These are phyloP conservation scores for Coemansia sp. DNA, from an alignment of 192 early-diverging fungal genomes.

Conservation along the genomic window DNA sequence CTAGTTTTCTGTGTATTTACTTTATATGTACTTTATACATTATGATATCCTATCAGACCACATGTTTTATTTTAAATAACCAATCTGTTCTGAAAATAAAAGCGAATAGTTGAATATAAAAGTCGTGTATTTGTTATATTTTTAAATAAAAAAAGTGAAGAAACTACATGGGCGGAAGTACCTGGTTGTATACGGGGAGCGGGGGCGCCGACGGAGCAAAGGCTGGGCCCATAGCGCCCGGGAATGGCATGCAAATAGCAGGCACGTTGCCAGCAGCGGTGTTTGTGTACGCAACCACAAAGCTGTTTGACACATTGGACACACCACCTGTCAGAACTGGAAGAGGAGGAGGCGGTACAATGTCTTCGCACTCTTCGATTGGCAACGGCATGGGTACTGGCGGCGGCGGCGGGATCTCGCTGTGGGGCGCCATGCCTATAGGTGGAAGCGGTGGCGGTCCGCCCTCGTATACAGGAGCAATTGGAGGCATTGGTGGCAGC, in stretches of 20 bases:
- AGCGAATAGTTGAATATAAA: not conserved
- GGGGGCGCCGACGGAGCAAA: conserved; percentile 18
- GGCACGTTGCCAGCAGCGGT: conserved; percentile 44
- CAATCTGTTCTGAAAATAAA: too few relatives aligned
- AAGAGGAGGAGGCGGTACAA: conserved; percentile 7
- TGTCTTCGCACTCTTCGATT: conserved; percentile 25
- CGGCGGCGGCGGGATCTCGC: conserved; percentile 20
- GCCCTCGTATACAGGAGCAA: conserved; percentile 10
- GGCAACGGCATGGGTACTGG: conserved; percentile 13
- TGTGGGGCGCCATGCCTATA: conserved; percentile 15
- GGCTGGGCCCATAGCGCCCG: conserved; percentile 18
- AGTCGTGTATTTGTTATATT: not conserved
- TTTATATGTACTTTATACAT: not conserved
- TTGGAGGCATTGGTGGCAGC: conserved; percentile 11
- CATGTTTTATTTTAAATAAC: too few relatives aligned
- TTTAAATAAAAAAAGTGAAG: not conserved
- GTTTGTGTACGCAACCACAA: conserved; percentile 44
- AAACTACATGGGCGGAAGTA: conserved; percentile 22
- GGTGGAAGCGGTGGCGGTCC: conserved; percentile 9
- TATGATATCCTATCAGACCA: not conserved
- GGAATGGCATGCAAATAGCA: conserved; percentile 46
- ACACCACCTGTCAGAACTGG: conserved; percentile 11
- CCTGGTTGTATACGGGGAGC: conserved; percentile 38
- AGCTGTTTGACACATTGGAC: conserved; percentile 22
- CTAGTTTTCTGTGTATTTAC: not conserved